Percentiles rank a stretch among this genome's conserved stretches.
phyloP scores from a whole-genome alignment of 176 grass and related monocot genomes.

The Oropetium thomaeum region DNA sequence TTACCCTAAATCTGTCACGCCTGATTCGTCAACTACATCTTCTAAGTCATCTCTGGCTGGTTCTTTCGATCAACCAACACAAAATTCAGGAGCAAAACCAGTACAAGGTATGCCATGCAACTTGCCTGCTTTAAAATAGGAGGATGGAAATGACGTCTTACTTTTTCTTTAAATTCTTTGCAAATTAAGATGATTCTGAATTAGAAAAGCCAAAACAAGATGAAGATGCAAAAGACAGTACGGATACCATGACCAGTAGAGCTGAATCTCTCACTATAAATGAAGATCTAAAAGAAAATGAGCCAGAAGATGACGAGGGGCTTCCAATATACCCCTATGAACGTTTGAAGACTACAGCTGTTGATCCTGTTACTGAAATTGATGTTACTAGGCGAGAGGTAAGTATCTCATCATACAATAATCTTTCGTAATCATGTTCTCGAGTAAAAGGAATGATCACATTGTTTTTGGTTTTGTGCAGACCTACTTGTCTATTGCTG shows the following conservation, averaged over 20 bases:
- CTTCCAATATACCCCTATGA: constrained; percentile 69
- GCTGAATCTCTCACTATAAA: constrained; percentile 60
- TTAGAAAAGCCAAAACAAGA: constrained; percentile 43
- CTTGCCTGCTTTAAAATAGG: not conserved
- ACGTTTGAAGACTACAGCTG: constrained; percentile 56
- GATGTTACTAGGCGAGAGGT: constrained; percentile 88
- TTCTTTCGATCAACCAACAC: constrained; percentile 56
- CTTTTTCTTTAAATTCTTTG: constrained; percentile 14
- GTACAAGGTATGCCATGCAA: constrained; percentile 55
- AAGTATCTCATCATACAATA: constrained; percentile 32
- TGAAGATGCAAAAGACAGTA: constrained; percentile 34
- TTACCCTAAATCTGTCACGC: constrained; percentile 71
- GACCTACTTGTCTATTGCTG: constrained; percentile 71
- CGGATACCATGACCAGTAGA: constrained; percentile 19
- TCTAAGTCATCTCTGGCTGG: constrained; percentile 50
- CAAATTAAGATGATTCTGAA: constrained; percentile 43
- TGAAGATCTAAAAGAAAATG: constrained; percentile 65
- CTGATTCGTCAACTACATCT: constrained; percentile 41
- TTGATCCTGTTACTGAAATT: constrained; percentile 73
- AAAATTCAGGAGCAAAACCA: constrained; percentile 44
- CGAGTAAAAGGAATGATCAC: not conserved
- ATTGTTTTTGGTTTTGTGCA: constrained; percentile 38
- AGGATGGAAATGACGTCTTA: constrained; percentile 9
- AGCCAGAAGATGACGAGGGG: constrained; percentile 76
- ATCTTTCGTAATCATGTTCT: not conserved